Percentiles rank a stretch among this genome's conserved stretches.
Evolutionary conservation across 257 asterid species (phyloP).

Genomic region (Solanum chiquidenum): DNA sequence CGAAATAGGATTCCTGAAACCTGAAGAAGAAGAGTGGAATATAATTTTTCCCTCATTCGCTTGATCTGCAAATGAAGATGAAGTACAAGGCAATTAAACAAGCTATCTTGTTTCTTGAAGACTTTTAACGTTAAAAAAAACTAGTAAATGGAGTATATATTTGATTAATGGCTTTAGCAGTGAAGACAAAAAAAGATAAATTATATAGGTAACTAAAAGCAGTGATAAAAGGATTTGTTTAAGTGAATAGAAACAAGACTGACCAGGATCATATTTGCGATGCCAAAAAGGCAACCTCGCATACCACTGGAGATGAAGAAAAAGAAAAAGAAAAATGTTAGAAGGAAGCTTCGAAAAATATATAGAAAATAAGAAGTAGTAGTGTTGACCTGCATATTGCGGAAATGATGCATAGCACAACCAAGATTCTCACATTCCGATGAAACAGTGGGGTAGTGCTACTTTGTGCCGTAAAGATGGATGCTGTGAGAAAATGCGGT

Average conservation of each 20-base stretch:
- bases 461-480: slow-evolving; percentile 90
- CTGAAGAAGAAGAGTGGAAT: slow-evolving; percentile 84
- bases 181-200: too few species aligned
- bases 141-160: too few species aligned
- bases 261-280: slow-evolving; percentile 95
- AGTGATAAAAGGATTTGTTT: neutral
- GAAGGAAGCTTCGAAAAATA: neutral
- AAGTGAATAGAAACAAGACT: slow-evolving; percentile 16
- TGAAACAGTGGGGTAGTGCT: slow-evolving; percentile 51
- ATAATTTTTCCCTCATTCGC: slow-evolving; percentile 80
- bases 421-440: slow-evolving; percentile 57
- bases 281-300: slow-evolving; percentile 76
- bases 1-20: slow-evolving; percentile 20
- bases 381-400: slow-evolving; percentile 91
- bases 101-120: neutral
- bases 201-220: neutral
- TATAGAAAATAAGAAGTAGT: neutral
- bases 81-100: neutral
- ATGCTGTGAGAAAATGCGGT: slow-evolving; percentile 80
- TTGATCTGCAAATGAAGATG: slow-evolving; percentile 53
- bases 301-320: slow-evolving; percentile 56
- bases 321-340: neutral
- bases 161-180: neutral
- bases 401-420: slow-evolving; percentile 52
- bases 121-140: neutral